Evolutionary conservation across 495 filamentous ascomycete species (phyloP), one percentile per base, ranked within the genome.

Genomic region (Thozetella sp.): DNA sequence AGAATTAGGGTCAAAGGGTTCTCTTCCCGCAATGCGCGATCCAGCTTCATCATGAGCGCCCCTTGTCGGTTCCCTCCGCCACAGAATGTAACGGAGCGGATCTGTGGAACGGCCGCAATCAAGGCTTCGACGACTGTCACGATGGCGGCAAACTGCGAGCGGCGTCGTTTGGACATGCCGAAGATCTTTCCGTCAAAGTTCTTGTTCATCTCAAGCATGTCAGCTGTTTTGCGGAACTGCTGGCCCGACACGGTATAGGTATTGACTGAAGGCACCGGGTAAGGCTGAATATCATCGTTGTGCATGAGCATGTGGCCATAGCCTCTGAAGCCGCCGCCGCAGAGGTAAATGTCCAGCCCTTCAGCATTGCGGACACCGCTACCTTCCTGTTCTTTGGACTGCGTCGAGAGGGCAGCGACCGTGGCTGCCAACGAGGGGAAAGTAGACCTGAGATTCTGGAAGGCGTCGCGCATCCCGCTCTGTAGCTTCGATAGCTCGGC

Each of bases 31-130:
- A 90, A 70, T 2, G 74, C 65, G 6, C 71, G 58, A 0, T 85
- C 80, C 17, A 96, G 80, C 56, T 81, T 86, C 69, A 87, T 81
- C 72, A 89, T 93, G 24, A 96, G 72, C 1, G 87, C 83, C 0
- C 93, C 93, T 71, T 97, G 93, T 24, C 93, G 83, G 50, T 96
- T 92, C 11, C 93, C 93, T 12, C 82, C 93, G 63, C 92, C 87
- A 66, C 91, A 94, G 74, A 97, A 97, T 15, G 86, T 84, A 2
- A 91, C 90, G 22, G 86, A 80, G 51, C 81, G 83, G 62, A 97
- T 91, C 20, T 74, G 76, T 2, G 91, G 90, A 13, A 96, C 75
- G 1, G 89, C 85, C 13, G 83, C 78, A 15, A 87, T 77, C 9
- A 97, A 77, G 2, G 87, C 86, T 19, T 89, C 84, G 6, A 97